A percentile compares a stretch with the other conserved stretches of the same genome.
These are phyloP conservation scores for Gossypium trilobum DNA, from an alignment of 441 rosid genomes.

Conservation along the genomic window DNA sequence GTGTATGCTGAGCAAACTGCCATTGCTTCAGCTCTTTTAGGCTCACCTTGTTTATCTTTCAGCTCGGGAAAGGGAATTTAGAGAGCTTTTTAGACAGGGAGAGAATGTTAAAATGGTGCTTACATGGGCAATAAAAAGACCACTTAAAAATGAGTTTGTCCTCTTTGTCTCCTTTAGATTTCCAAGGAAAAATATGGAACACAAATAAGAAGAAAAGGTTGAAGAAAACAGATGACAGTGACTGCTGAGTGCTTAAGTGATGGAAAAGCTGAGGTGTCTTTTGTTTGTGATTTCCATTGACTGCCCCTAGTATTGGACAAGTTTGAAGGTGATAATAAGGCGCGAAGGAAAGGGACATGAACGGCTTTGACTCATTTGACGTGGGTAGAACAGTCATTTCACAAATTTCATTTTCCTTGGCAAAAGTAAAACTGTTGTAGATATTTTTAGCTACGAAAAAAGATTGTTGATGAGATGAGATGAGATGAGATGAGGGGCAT, in stretches of 20 bases:
- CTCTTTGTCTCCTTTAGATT: conserved; percentile 5
- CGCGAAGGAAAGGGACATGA: conserved; percentile 6
- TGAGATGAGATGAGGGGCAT: conserved; percentile 25
- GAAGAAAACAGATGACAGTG: conserved; percentile 37
- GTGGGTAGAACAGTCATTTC: conserved; percentile 17
- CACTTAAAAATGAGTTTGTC: conserved; percentile 18
- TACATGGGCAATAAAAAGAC: not conserved
- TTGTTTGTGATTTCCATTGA: conserved; percentile 28
- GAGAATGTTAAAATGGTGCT: not conserved
- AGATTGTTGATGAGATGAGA: conserved; percentile 37
- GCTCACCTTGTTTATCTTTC: not conserved
- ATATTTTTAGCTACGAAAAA: not conserved
- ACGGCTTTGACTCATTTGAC: not conserved
- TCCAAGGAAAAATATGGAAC: conserved; percentile 18
- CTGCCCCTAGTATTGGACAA: conserved; percentile 37
- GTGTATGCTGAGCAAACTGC: conserved; percentile 60
- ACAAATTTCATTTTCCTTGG: not conserved
- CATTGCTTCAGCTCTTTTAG: conserved; percentile 27
- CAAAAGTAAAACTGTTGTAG: not conserved
- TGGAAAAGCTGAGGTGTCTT: conserved; percentile 21
- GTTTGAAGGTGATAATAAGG: conserved; percentile 31
- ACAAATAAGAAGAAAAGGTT: conserved; percentile 26
- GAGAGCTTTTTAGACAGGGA: not conserved
- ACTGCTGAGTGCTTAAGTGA: conserved; percentile 18
- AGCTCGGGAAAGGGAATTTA: not conserved